A percentile compares a stretch with the other conserved stretches of the same genome.
These are phyloP conservation scores for Penicillium sp. DNA, from an alignment of 2,329 filamentous ascomycete genomes.

Conservation along the genomic window DNA sequence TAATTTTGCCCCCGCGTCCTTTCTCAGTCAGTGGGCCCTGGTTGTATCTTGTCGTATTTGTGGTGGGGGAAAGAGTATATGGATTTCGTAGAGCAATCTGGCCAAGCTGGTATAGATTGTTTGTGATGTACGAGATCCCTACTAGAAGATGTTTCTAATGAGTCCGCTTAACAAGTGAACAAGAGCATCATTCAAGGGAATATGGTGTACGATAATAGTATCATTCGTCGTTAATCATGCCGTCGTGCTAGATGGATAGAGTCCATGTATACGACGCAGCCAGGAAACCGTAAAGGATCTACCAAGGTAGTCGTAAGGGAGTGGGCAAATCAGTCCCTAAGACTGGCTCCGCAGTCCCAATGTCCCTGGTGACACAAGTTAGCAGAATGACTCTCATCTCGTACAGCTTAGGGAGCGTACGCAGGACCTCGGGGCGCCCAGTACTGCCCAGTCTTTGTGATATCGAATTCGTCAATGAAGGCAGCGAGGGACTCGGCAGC, in stretches of 20 bases:
- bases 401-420: constrained; percentile 49
- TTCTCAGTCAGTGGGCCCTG: background rate
- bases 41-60: background rate
- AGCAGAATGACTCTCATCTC: background rate
- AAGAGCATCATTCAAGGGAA: background rate
- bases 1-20: background rate
- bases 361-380: constrained; percentile 57
- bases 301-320: constrained; percentile 72
- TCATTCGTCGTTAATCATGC: background rate
- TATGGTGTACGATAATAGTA: background rate
- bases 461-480: constrained; percentile 67
- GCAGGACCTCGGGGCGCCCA: constrained; percentile 73
- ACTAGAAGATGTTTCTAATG: background rate
- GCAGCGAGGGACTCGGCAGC: constrained; percentile 66
- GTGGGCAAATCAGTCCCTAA: constrained; percentile 67
- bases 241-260: background rate
- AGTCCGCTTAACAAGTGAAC: background rate
- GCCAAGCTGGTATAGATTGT: background rate
- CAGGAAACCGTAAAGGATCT: constrained; percentile 10
- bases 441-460: constrained; percentile 70
- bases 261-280: background rate
- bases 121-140: no score
- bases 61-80: background rate
- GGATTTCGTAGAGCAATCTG: background rate
- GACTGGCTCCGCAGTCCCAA: constrained; percentile 69